These are phyloP conservation scores for Domatiomyces globalis DNA, from an alignment of 2,329 filamentous ascomycete species.

Conservation along the genomic window DNA sequence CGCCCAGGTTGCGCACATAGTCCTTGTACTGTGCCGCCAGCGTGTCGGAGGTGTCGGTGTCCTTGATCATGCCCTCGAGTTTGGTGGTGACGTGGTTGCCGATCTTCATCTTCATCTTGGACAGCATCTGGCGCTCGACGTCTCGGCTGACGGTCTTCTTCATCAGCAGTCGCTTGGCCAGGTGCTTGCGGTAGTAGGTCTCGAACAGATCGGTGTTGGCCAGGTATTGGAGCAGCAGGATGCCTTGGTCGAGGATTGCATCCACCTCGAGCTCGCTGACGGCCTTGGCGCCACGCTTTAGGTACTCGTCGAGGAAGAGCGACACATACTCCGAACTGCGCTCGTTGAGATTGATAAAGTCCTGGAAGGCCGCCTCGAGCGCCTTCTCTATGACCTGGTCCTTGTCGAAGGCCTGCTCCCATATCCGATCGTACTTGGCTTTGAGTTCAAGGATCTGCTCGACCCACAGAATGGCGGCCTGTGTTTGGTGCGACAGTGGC, in stretches of 20 bases:
- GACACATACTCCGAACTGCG: constrained; percentile 86
- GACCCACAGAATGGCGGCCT: constrained; percentile 85
- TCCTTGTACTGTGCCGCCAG: constrained; percentile 63
- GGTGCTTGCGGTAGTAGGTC: constrained; percentile 93
- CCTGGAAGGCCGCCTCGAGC: constrained; percentile 71
- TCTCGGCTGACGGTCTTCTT: constrained; percentile 83
- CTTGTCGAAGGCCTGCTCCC: constrained; percentile 54
- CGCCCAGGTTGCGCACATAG: constrained; percentile 47
- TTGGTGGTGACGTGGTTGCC: constrained; percentile 88
- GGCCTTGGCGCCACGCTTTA: constrained; percentile 85
- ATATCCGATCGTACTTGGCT: constrained; percentile 75
- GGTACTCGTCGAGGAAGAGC: constrained; percentile 88
- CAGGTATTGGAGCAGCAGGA: constrained; percentile 73
- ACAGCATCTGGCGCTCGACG: constrained; percentile 89
- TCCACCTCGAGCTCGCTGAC: constrained; percentile 86
- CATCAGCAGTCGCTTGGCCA: constrained; percentile 73
- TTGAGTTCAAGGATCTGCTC: constrained; percentile 78
- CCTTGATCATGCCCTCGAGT: constrained; percentile 95
- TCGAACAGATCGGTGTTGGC: constrained; percentile 91
- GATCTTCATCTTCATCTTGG: constrained; percentile 90
- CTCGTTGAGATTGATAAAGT: constrained; percentile 84
- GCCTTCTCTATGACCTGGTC: constrained; percentile 70
- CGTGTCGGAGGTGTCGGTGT: constrained; percentile 78
- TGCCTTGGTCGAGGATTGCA: constrained; percentile 70
- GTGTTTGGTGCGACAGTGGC: constrained; percentile 62